Conservation (phyloP, 805 yeast genomes). For the Ogataea zsoltii region DNA sequence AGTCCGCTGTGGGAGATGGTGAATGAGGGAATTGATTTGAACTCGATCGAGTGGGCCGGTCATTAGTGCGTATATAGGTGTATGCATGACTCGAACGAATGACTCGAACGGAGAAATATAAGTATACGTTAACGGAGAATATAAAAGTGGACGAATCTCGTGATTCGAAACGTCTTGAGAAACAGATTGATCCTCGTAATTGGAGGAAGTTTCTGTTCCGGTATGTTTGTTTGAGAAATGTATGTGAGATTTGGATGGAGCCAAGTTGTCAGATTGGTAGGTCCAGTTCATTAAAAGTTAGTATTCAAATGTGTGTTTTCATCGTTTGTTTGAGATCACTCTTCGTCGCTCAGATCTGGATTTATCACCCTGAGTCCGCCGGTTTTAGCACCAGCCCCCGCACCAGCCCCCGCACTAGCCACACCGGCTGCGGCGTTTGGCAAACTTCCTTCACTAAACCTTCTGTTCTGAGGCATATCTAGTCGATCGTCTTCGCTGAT, state of each 20-base stretch:
- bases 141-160: too few species aligned
- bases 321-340: conserved; percentile 8
- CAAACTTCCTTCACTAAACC: conserved; percentile 37
- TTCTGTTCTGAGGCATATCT: conserved; percentile 27
- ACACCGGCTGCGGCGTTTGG: conserved; percentile 37
- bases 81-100: background rate
- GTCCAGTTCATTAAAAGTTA: too few species aligned
- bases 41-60: conserved; percentile 96
- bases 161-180: too few species aligned
- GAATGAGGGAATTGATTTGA: conserved; percentile 94
- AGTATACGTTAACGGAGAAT: background rate
- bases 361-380: conserved; percentile 36
- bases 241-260: too few species aligned
- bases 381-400: background rate
- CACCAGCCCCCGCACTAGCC: conserved; percentile 7
- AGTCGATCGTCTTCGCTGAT: conserved; percentile 25
- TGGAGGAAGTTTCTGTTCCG: too few species aligned
- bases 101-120: background rate
- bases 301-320: too few species aligned
- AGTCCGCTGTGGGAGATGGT: conserved; percentile 99
- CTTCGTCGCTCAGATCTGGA: conserved; percentile 32
- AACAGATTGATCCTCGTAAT: too few species aligned
- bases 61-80: conserved; percentile 46
- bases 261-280: too few species aligned
- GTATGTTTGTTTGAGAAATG: too few species aligned